Evolutionary conservation across 1,139 yeast genomes (phyloP), one percentile per base, ranked within the genome.

Genomic region (Diutina pseudorugosa): DNA sequence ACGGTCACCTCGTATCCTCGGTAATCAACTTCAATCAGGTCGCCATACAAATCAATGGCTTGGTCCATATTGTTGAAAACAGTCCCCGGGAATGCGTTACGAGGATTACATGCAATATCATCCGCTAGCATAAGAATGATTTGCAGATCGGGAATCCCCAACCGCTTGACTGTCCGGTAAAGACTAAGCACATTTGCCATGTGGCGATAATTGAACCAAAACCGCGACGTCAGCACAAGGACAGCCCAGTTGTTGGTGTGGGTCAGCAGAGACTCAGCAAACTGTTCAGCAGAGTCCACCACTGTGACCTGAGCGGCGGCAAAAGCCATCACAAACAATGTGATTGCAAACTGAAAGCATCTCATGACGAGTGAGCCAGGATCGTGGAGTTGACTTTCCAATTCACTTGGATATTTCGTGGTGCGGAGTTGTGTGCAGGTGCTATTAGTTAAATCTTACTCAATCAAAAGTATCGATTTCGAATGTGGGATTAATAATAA

Each of bases 1-100:
- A 93, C 99, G 0, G 98, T 93, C 21, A 93, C 99, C 61, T 94
- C 98, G 63, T 93, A 93, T 0, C 99, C 99, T 58, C 98, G 75
- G 65, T 91, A 93, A 68, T 93, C 99, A 5, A 93, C 98, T 65
- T 93, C 98, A 43, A 93, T 87, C 65, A 84, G 84, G 59, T 89
- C 96, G 41, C 98, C 98, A 64, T 93, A 93, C 52, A 93, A 73
- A 65, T 93, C 99, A 52, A 93, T 77, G n/a, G 86, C 95, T 62
- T 95, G 86, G 65, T 91, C 96, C 65, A 86, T 88, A 62, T 91
- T 93, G 65, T 93, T 93, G 76, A 85, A 94, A 14, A 94, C 96
- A 1, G 96, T 85, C 1, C 97, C 99, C 0, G 98, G 97, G 63
- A 90, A 93, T 44, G 96, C 84, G 65, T 93, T 93, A 58, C 99